phyloP scores from a whole-genome alignment of 495 filamentous ascomycete species.

The Neurospora sp. region DNA sequence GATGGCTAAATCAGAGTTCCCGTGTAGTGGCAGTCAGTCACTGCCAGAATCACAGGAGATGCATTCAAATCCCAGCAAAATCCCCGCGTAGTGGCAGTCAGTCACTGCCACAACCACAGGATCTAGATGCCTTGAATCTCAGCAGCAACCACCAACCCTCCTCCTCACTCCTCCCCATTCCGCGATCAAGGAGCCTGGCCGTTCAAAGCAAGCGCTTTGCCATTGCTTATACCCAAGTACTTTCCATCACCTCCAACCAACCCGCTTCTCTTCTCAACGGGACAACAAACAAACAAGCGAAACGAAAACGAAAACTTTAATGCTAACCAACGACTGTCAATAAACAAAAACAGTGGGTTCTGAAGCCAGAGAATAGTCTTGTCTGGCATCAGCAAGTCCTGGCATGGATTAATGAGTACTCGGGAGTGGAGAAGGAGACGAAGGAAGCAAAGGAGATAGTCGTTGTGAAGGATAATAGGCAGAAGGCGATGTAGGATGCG shows the following conservation, averaged over 20 bases:
- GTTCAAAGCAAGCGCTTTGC: not conserved
- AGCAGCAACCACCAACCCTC: not conserved
- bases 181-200: not conserved
- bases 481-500: not conserved
- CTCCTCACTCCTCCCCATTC: not conserved
- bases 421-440: constrained; percentile 36
- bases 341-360: constrained; percentile 53
- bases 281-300: not conserved
- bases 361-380: constrained; percentile 83
- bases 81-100: too few species aligned
- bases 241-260: not conserved
- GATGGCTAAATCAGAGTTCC: not conserved
- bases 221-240: not conserved
- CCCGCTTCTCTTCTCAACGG: not conserved
- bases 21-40: not conserved
- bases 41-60: not conserved
- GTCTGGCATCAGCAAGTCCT: constrained; percentile 87
- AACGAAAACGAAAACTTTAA: not conserved
- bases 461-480: not conserved
- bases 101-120: too few species aligned
- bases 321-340: not conserved
- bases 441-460: not conserved
- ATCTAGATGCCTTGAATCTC: not conserved
- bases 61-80: not conserved
- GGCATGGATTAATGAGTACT: constrained; percentile 80